Evolutionary conservation across 2,329 filamentous ascomycete species (phyloP).

Genomic region (Stagonosporopsis chrysanthemi): DNA sequence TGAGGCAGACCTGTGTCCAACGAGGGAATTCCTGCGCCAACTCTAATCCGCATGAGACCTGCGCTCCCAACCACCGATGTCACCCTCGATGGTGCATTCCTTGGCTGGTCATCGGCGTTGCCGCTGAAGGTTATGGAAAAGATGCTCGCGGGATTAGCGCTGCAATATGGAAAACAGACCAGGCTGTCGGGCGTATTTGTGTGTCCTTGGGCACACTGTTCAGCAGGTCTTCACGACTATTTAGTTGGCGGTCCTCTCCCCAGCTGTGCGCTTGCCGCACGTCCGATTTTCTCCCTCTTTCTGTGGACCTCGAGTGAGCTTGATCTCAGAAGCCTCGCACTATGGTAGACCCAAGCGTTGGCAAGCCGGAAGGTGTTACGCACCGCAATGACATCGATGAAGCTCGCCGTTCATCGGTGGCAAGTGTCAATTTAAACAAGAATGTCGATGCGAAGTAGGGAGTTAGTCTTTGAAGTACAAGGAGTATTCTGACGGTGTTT

Average conservation of each 20-base stretch:
- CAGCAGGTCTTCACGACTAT: slow-evolving; percentile 11
- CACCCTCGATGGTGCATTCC: neutral
- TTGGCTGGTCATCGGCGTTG: slow-evolving; percentile 9
- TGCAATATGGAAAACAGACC: slow-evolving; percentile 1
- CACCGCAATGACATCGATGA: slow-evolving; percentile 12
- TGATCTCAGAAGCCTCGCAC: neutral
- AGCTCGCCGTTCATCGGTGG: slow-evolving; percentile 22
- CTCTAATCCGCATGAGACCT: neutral
- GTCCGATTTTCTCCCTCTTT: neutral
- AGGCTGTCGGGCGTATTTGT: neutral
- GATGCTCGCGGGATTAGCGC: slow-evolving; percentile 9
- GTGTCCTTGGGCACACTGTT: neutral
- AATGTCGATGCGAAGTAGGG: slow-evolving; percentile 28
- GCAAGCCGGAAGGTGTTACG: slow-evolving; percentile 10
- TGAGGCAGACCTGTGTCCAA: slow-evolving; percentile 2
- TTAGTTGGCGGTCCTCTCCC: slow-evolving; percentile 5
- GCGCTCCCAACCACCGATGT: neutral
- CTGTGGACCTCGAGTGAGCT: slow-evolving; percentile 1
- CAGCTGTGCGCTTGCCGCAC: neutral
- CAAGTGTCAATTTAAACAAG: slow-evolving; percentile 24
- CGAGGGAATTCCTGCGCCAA: slow-evolving; percentile 2
- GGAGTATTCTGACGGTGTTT: neutral
- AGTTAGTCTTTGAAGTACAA: neutral
- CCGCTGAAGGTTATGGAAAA: slow-evolving; percentile 6
- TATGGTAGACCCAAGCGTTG: slow-evolving; percentile 18